Percentiles rank a stretch among this genome's conserved stretches.
These are phyloP conservation scores for Agaricales sp. DNA, from an alignment of 1,284 basidiomycete species.

Conservation along the genomic window DNA sequence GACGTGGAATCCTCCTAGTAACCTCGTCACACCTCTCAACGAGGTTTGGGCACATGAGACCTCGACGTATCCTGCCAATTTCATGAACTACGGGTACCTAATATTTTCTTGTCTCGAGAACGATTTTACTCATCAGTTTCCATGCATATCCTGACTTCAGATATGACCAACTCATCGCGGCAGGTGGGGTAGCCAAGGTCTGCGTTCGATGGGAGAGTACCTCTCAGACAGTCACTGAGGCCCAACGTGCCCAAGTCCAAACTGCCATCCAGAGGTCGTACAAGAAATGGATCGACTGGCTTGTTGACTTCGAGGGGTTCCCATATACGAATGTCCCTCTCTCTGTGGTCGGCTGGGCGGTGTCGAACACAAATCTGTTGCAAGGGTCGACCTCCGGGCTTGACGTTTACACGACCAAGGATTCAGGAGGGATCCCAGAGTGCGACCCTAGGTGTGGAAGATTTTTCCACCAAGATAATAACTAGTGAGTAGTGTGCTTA, in stretches of 20 bases:
- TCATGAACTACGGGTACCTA: constrained; percentile 10
- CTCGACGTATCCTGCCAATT: constrained; percentile 7
- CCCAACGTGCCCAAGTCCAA: constrained; percentile 5
- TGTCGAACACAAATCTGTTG: constrained; percentile 4
- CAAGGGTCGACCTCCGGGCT: constrained; percentile 7
- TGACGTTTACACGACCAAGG: constrained; percentile 9
- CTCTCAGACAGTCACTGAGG: constrained; percentile 1
- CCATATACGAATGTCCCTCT: constrained; percentile 8
- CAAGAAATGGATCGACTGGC: constrained; percentile 10
- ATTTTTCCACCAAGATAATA: constrained; percentile 12
- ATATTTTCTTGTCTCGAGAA: constrained; percentile 4
- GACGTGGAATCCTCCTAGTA: constrained; percentile 10
- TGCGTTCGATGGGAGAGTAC: constrained; percentile 9
- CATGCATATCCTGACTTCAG: not conserved
- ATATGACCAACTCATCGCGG: constrained; percentile 9
- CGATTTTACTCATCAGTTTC: not conserved
- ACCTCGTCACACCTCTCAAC: constrained; percentile 7
- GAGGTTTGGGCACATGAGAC: constrained; percentile 9
- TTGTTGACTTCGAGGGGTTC: constrained; percentile 8
- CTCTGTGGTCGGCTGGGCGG: constrained; percentile 9
- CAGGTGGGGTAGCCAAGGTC: constrained; percentile 8
- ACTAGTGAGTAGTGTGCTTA: constrained; percentile 8
- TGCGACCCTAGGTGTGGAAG: constrained; percentile 9
- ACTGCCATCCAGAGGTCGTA: constrained; percentile 5
- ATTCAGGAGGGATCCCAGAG: constrained; percentile 7